Percentiles rank a stretch among this genome's conserved stretches.
Evolutionary conservation across 2,329 filamentous ascomycete genomes (phyloP).

Genomic region (Cercospora sp.): DNA sequence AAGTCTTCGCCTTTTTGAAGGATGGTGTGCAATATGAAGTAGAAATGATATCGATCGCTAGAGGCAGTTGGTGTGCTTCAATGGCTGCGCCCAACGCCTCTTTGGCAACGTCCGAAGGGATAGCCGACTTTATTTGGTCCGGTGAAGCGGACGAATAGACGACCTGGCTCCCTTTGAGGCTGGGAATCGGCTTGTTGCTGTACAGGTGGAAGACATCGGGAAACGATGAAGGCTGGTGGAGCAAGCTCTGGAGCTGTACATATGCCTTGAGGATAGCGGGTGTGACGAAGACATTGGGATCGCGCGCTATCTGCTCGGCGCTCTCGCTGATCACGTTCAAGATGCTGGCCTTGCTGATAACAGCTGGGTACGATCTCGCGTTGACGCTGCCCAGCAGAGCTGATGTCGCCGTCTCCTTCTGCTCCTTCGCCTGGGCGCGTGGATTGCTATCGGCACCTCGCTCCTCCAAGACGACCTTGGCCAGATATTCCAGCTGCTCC

Average conservation of each 20-base stretch:
- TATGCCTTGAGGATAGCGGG: conserved; percentile 71
- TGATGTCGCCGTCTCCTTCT: conserved; percentile 51
- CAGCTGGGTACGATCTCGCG: conserved; percentile 35
- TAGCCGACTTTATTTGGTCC: conserved; percentile 61
- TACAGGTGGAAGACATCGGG: conserved; percentile 80
- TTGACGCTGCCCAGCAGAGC: conserved; percentile 54
- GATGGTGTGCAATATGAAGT: conserved; percentile 66
- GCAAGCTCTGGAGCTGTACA: conserved; percentile 70
- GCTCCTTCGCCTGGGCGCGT: conserved; percentile 7
- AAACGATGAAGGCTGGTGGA: conserved; percentile 73
- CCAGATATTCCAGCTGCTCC: conserved; percentile 36
- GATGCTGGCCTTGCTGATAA: conserved; percentile 40
- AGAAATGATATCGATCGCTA: conserved; percentile 74
- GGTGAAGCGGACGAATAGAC: conserved; percentile 65
- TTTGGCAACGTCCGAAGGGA: conserved; percentile 69
- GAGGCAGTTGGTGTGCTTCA: conserved; percentile 71
- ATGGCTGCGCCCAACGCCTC: conserved; percentile 78
- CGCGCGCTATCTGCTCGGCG: conserved; percentile 69
- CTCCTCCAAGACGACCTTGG: conserved; percentile 31
- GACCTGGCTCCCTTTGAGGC: conserved; percentile 53
- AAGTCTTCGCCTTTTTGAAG: conserved; percentile 65
- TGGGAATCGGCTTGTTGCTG: conserved; percentile 75
- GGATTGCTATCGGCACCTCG: conserved; percentile 5
- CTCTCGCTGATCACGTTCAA: conserved; percentile 52
- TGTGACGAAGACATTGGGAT: conserved; percentile 79